Conservation (phyloP, 192 early-diverging fungal species). For the Physocladia obscura region DNA sequence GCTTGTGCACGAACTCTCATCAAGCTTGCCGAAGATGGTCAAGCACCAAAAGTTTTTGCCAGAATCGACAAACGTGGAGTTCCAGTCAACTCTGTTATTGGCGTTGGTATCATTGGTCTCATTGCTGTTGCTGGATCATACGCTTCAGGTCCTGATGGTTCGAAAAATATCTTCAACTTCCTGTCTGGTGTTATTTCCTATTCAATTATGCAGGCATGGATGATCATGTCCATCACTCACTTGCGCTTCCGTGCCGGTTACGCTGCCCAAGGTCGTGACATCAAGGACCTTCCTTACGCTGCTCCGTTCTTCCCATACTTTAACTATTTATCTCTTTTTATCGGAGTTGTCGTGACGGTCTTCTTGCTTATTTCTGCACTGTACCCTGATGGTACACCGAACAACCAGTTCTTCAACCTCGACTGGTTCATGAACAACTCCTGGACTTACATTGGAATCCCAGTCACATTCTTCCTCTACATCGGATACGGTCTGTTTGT, state of each 20-base stretch:
- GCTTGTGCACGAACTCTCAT: conserved; percentile 67
- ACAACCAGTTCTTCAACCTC: background rate
- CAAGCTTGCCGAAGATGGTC: conserved; percentile 61
- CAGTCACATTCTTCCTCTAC: background rate
- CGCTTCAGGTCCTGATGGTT: background rate
- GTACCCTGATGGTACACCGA: background rate
- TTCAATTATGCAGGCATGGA: conserved; percentile 24
- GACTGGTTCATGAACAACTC: conserved; percentile 16
- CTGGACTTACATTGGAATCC: conserved; percentile 18
- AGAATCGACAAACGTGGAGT: conserved; percentile 54
- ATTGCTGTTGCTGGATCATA: conserved; percentile 50
- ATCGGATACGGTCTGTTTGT: background rate
- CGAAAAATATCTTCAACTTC: conserved; percentile 1
- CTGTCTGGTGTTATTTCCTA: conserved; percentile 4
- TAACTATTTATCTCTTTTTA: conserved; percentile 5
- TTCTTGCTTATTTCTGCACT: conserved; percentile 14
- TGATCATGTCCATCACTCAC: conserved; percentile 25
- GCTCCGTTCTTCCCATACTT: conserved; percentile 26
- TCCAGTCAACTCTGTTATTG: conserved; percentile 56
- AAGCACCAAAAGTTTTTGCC: conserved; percentile 60
- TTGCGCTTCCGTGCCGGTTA: conserved; percentile 25
- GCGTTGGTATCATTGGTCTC: conserved; percentile 59
- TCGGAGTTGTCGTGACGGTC: conserved; percentile 14
- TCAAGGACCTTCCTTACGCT: conserved; percentile 18
- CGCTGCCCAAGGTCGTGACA: background rate